These are phyloP conservation scores for Yarrowia hollandica DNA, from an alignment of 805 yeast species.

Conservation along the genomic window DNA sequence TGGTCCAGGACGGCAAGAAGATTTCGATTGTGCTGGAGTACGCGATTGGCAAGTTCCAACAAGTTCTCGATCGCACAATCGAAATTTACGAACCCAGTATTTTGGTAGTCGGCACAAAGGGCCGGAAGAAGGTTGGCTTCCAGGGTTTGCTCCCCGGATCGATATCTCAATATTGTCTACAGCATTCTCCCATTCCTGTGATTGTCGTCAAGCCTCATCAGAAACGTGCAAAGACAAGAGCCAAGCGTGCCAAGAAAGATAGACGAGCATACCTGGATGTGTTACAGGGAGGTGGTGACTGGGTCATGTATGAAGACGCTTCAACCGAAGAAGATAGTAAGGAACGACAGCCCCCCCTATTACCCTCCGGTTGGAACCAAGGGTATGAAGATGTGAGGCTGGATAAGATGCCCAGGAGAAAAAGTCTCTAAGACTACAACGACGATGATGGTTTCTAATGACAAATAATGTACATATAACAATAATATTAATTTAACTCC, in stretches of 20 bases:
- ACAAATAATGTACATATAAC: neutral
- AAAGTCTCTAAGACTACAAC: neutral
- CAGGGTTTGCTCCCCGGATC: conserved; percentile 49
- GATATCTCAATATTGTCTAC: conserved; percentile 51
- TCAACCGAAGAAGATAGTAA: neutral
- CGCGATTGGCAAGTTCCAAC: conserved; percentile 48
- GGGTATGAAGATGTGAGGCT: conserved; percentile 2
- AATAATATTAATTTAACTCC: no score
- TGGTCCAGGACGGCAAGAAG: conserved; percentile 39
- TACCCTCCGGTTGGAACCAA: neutral
- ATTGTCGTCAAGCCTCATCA: conserved; percentile 48
- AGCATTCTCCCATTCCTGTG: conserved; percentile 50
- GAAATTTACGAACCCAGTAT: conserved; percentile 50
- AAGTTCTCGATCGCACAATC: conserved; percentile 45
- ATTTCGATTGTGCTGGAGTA: conserved; percentile 49
- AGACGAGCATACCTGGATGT: neutral
- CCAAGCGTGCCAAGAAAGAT: conserved; percentile 35
- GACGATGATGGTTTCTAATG: no score
- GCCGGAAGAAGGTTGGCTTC: conserved; percentile 45
- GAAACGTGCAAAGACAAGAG: conserved; percentile 40
- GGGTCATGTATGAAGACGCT: neutral
- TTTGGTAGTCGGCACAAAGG: conserved; percentile 50
- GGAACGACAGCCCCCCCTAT: neutral
- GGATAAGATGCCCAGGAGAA: neutral
- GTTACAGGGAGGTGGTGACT: neutral